Percentiles rank a stretch among this genome's conserved stretches.
Conservation (phyloP, 768 basidiomycete species). For the Suillus paluster region DNA sequence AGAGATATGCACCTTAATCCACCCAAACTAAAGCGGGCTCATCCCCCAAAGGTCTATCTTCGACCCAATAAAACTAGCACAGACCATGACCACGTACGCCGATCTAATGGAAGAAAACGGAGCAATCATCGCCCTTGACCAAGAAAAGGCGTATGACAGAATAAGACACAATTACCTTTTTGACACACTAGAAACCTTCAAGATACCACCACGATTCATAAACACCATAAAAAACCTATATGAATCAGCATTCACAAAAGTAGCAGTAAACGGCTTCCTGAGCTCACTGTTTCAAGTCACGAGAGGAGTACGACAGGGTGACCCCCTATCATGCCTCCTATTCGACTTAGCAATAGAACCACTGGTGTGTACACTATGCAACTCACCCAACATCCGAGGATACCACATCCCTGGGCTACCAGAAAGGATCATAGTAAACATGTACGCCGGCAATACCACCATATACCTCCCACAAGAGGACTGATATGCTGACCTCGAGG, state of each 20-base stretch:
- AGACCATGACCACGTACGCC: constrained; percentile 28
- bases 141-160: constrained; percentile 47
- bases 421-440: not conserved
- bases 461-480: constrained; percentile 22
- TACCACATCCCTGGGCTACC: not conserved
- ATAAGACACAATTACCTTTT: constrained; percentile 38
- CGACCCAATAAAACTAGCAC: constrained; percentile 36
- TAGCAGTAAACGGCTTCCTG: constrained; percentile 38
- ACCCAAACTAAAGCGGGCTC: constrained; percentile 45
- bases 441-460: constrained; percentile 11
- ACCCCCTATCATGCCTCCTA: constrained; percentile 38
- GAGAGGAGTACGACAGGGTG: constrained; percentile 40
- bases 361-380: constrained; percentile 27
- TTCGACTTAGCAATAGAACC: constrained; percentile 39
- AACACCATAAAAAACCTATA: constrained; percentile 32
- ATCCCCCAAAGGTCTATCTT: constrained; percentile 35
- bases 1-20: constrained; percentile 22
- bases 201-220: constrained; percentile 34
- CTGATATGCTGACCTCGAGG: constrained; percentile 9
- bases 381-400: constrained; percentile 22
- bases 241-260: constrained; percentile 22
- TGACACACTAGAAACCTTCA: constrained; percentile 24
- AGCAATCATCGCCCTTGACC: constrained; percentile 36
- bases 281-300: constrained; percentile 17
- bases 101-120: constrained; percentile 31